These are phyloP conservation scores for Oleoguttula mirabilis DNA, from an alignment of 495 filamentous ascomycete species.

Conservation along the genomic window DNA sequence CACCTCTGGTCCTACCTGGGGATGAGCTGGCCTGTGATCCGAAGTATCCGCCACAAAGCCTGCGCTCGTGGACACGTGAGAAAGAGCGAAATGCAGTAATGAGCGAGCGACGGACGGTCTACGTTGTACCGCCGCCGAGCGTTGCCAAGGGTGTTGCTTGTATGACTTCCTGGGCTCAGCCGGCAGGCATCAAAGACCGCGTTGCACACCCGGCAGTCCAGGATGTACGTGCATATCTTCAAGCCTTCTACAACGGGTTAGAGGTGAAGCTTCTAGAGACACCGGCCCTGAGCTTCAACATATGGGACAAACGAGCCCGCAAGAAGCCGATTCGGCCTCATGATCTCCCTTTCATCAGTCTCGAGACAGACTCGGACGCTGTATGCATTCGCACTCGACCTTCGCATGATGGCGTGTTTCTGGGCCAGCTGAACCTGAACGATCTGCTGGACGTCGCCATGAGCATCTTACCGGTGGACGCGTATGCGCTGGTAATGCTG, in stretches of 20 bases:
- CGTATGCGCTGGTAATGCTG: slow-evolving; percentile 47
- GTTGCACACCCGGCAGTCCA: slow-evolving; percentile 19
- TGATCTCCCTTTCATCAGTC: slow-evolving; percentile 30
- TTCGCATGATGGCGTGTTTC: slow-evolving; percentile 37
- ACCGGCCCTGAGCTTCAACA: slow-evolving; percentile 30
- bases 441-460: slow-evolving; percentile 52
- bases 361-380: slow-evolving; percentile 27
- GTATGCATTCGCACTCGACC: slow-evolving; percentile 45
- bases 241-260: slow-evolving; percentile 50
- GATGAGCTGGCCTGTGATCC: slow-evolving; percentile 48
- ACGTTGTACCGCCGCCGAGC: slow-evolving; percentile 38
- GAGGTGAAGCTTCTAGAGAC: slow-evolving; percentile 36
- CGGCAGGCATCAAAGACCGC: neutral
- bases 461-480: slow-evolving; percentile 44
- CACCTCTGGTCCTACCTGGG: slow-evolving; percentile 46
- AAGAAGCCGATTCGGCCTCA: neutral
- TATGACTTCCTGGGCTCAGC: slow-evolving; percentile 33
- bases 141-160: slow-evolving; percentile 27
- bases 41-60: slow-evolving; percentile 43
- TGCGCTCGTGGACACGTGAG: slow-evolving; percentile 42
- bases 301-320: slow-evolving; percentile 37
- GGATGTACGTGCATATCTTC: slow-evolving; percentile 41
- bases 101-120: slow-evolving; percentile 37
- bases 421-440: slow-evolving; percentile 47
- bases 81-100: slow-evolving; percentile 44